phyloP scores from a whole-genome alignment of 2,329 filamentous ascomycete species.

The Leptographium radiaticola region DNA sequence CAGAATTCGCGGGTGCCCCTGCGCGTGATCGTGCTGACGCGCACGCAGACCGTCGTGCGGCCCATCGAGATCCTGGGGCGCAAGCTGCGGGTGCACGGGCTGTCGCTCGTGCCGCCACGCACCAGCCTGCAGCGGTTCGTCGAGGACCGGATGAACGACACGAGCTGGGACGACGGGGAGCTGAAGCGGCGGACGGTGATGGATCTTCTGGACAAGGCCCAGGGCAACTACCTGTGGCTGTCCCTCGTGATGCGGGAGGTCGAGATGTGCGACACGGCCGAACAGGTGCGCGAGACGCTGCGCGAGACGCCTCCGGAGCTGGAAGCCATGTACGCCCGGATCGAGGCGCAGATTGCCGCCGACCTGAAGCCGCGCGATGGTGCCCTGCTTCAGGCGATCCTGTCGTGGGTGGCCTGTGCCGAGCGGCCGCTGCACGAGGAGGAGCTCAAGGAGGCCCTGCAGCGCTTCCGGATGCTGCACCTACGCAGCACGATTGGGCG shows the following conservation, averaged over 20 bases:
- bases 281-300: not conserved
- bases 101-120: not conserved
- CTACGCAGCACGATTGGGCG: not conserved
- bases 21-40: not conserved
- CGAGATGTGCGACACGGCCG: not conserved
- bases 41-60: not conserved
- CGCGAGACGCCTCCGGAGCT: not conserved
- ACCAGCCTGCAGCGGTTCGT: not conserved
- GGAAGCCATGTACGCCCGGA: not conserved
- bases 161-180: not conserved
- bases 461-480: not conserved
- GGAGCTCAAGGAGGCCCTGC: not conserved
- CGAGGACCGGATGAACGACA: not conserved
- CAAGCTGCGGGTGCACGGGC: not conserved
- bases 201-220: not conserved
- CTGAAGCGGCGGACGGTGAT: not conserved
- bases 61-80: not conserved
- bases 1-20: not conserved
- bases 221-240: slow-evolving; percentile 2
- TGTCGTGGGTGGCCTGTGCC: not conserved
- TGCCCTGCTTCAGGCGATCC: not conserved
- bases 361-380: not conserved
- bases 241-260: not conserved
- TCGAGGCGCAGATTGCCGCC: not conserved
- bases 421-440: not conserved